These are phyloP conservation scores for Aeschynomene evenia DNA, from an alignment of 306 rosid genomes.

Conservation along the genomic window DNA sequence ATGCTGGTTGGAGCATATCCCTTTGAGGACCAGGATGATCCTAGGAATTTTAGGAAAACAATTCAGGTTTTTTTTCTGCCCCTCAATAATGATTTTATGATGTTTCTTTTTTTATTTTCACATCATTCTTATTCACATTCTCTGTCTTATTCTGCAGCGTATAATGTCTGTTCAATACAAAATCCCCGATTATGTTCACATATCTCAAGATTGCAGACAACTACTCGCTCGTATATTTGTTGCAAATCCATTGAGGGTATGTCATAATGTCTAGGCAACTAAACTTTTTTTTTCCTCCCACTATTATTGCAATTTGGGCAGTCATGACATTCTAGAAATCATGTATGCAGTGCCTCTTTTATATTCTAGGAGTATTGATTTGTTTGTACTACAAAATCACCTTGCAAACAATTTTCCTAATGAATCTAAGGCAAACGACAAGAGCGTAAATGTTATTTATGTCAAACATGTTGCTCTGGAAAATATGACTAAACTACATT, in stretches of 20 bases:
- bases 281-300: neutral
- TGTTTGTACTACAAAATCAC: neutral
- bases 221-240: conserved; percentile 55
- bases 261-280: conserved; percentile 17
- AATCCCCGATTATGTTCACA: conserved; percentile 66
- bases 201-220: conserved; percentile 65
- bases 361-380: conserved; percentile 7
- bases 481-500: conserved; percentile 8
- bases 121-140: conserved; percentile 21
- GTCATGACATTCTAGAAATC: neutral
- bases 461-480: conserved; percentile 5
- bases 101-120: conserved; percentile 3
- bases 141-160: conserved; percentile 42
- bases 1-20: conserved; percentile 85
- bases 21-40: conserved; percentile 78
- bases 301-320: neutral
- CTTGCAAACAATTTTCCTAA: neutral
- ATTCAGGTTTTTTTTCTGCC: conserved; percentile 52
- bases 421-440: neutral
- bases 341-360: neutral
- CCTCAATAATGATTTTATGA: conserved; percentile 14
- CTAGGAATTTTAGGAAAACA: conserved; percentile 71
- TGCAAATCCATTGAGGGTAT: conserved; percentile 56
- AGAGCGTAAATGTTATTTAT: neutral
- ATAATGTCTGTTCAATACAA: conserved; percentile 67